A percentile compares a stretch with the other conserved stretches of the same genome.
phyloP scores from a whole-genome alignment of 805 yeast genomes.

The Ogataea methanolica region DNA sequence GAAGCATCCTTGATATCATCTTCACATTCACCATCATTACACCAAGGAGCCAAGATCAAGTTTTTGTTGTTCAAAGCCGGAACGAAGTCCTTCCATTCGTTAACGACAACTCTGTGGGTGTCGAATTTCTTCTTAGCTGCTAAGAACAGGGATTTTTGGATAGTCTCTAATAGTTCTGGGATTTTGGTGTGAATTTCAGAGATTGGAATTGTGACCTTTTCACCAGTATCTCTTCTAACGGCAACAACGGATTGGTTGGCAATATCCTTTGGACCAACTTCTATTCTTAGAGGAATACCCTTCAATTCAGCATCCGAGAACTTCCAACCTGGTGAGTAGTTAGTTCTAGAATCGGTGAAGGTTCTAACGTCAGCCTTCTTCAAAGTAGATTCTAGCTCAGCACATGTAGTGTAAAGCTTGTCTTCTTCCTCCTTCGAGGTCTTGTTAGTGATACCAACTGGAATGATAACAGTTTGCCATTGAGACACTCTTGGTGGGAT shows the following conservation, averaged over 20 bases:
- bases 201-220: slow-evolving; percentile 63
- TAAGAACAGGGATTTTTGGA: slow-evolving; percentile 70
- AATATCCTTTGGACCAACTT: slow-evolving; percentile 94
- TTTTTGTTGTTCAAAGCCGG: slow-evolving; percentile 89
- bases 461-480: slow-evolving; percentile 85
- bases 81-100: slow-evolving; percentile 88
- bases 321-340: slow-evolving; percentile 98
- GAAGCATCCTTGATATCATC: slow-evolving; percentile 92
- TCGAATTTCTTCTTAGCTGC: slow-evolving; percentile 83
- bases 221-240: slow-evolving; percentile 89
- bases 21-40: slow-evolving; percentile 92
- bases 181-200: slow-evolving; percentile 60
- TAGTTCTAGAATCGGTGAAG: slow-evolving; percentile 83
- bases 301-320: slow-evolving; percentile 95
- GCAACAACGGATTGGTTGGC: slow-evolving; percentile 75
- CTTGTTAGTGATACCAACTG: slow-evolving; percentile 91
- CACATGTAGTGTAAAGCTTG: slow-evolving; percentile 65
- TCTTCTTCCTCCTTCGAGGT: slow-evolving; percentile 72
- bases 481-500: slow-evolving; percentile 97
- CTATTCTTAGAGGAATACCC: slow-evolving; percentile 92
- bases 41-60: slow-evolving; percentile 93
- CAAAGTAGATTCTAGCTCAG: slow-evolving; percentile 61
- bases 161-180: slow-evolving; percentile 72
- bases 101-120: slow-evolving; percentile 74
- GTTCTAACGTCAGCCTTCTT: slow-evolving; percentile 64